Evolutionary conservation across 225 moss, liverwort and hornwort genomes (phyloP).

Genomic region (Thuidium tamariscinum): DNA sequence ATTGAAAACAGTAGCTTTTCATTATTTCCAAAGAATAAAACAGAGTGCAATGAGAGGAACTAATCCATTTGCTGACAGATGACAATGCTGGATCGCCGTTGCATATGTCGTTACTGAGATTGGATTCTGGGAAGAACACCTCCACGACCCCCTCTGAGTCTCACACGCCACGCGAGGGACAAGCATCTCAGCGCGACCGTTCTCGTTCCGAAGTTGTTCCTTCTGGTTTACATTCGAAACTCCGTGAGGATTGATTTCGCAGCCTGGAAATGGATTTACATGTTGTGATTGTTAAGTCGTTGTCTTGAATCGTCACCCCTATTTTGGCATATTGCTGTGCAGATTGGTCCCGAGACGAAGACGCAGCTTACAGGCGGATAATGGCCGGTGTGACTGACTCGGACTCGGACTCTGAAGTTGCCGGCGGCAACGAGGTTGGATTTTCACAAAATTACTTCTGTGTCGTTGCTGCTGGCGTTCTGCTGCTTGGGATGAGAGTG

Average conservation of each 20-base stretch:
- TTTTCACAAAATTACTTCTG: neutral
- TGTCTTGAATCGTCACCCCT: neutral
- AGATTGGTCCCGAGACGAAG: constrained; percentile 47
- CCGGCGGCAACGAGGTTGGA: constrained; percentile 17
- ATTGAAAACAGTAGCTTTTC: neutral
- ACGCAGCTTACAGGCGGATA: constrained; percentile 23
- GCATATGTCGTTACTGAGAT: constrained; percentile 10
- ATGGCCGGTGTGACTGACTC: constrained; percentile 18
- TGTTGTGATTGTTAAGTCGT: neutral
- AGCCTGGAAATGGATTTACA: neutral
- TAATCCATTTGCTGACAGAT: neutral
- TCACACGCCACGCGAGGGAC: neutral
- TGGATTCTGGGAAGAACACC: constrained; percentile 3
- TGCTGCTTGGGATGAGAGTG: neutral
- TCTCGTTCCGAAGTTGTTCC: neutral
- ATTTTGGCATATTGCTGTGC: neutral
- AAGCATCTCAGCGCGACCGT: neutral
- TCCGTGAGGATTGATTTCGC: neutral
- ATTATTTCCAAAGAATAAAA: neutral
- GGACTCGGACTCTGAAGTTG: constrained; percentile 17
- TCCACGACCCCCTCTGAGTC: neutral
- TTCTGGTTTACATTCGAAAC: constrained; percentile 9
- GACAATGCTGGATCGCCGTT: constrained; percentile 1
- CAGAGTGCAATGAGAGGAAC: neutral
- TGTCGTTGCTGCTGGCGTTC: neutral